These are phyloP conservation scores for Nicotiana tabacum DNA, from an alignment of 257 asterid species.

Conservation along the genomic window DNA sequence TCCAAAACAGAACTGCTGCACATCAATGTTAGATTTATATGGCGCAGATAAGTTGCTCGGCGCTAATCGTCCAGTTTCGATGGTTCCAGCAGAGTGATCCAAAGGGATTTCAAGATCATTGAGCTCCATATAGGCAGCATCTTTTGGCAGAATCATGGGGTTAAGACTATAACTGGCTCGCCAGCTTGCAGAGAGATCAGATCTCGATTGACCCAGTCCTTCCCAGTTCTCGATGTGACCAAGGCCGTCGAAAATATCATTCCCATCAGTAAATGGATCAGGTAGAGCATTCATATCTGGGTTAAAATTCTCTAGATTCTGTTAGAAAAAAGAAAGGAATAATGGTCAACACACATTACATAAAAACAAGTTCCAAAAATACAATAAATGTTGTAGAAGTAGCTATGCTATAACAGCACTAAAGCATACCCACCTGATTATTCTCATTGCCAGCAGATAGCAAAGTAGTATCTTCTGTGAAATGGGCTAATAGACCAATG, in stretches of 20 bases:
- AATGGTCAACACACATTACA: neutral
- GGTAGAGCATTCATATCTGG: slow-evolving; percentile 4
- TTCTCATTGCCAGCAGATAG: slow-evolving; percentile 17
- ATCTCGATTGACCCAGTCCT: slow-evolving; percentile 16
- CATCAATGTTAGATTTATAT: slow-evolving; percentile 8
- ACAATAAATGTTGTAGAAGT: neutral
- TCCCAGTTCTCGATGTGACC: slow-evolving; percentile 31
- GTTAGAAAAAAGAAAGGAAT: neutral
- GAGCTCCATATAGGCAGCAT: slow-evolving; percentile 48
- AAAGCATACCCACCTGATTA: slow-evolving; percentile 34
- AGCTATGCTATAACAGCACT: neutral
- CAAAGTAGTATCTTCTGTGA: slow-evolving; percentile 27
- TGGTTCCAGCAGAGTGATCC: slow-evolving; percentile 24
- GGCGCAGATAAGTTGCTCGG: slow-evolving; percentile 18
- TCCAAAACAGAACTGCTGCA: slow-evolving; percentile 15
- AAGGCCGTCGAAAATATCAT: slow-evolving; percentile 37
- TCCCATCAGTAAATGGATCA: slow-evolving; percentile 21
- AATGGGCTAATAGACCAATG: slow-evolving; percentile 25
- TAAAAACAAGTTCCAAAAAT: neutral
- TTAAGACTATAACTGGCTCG: slow-evolving; percentile 16
- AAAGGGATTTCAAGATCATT: slow-evolving; percentile 49
- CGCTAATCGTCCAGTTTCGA: slow-evolving; percentile 18
- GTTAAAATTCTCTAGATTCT: slow-evolving; percentile 24
- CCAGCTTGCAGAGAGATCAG: slow-evolving; percentile 20
- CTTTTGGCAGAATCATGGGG: slow-evolving; percentile 21